A percentile compares a stretch with the other conserved stretches of the same genome.
Conservation (phyloP, 108 stramenopile genomes). For the Cylindrotheca fusiformis region DNA sequence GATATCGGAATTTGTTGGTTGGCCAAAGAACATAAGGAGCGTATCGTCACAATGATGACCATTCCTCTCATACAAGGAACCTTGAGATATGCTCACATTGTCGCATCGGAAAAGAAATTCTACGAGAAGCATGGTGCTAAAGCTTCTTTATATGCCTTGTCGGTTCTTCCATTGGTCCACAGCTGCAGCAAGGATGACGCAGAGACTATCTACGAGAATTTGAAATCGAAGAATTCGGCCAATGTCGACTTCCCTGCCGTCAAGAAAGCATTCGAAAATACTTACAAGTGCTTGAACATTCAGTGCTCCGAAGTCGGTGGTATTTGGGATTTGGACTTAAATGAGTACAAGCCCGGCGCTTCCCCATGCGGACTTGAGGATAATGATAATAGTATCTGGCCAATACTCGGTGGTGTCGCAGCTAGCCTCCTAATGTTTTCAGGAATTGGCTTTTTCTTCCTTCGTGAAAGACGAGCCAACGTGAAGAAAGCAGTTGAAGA, state of each 20-base stretch:
- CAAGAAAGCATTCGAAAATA: constrained; percentile 65
- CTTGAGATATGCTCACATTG: constrained; percentile 63
- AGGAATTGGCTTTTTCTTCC: neutral
- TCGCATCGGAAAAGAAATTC: constrained; percentile 34
- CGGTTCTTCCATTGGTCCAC: constrained; percentile 63
- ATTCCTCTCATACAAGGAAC: constrained; percentile 74
- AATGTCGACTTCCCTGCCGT: constrained; percentile 44
- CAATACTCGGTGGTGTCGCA: neutral
- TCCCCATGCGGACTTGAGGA: neutral
- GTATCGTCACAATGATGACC: constrained; percentile 56
- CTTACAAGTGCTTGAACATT: constrained; percentile 61
- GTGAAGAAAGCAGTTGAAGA: neutral
- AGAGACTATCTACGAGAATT: constrained; percentile 61
- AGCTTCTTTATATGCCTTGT: constrained; percentile 64
- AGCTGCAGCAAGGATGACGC: constrained; percentile 49
- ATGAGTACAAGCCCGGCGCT: neutral
- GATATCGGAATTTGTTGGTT: constrained; percentile 43
- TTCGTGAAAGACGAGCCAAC: neutral
- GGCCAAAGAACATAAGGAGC: constrained; percentile 40
- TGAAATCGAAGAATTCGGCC: constrained; percentile 30
- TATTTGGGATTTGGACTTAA: constrained; percentile 19
- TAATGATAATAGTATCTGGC: neutral
- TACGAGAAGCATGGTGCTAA: constrained; percentile 53
- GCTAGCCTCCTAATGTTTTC: neutral
- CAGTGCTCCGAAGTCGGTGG: constrained; percentile 68